phyloP scores from a whole-genome alignment of 148 eudicot species.

The Cornus kousa region DNA sequence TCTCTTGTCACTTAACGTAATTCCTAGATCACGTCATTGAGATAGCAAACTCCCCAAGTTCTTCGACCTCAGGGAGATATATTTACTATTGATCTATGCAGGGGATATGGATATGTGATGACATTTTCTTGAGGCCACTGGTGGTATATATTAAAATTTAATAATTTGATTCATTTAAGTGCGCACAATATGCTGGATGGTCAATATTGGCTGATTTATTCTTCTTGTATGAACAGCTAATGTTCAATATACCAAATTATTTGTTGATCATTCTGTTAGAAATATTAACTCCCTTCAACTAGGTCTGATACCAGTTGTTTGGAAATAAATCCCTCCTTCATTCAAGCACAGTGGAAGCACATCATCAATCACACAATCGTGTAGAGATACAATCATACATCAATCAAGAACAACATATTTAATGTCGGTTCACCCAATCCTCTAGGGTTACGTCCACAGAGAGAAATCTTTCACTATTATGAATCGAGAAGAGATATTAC shows the following conservation, averaged over 20 bases:
- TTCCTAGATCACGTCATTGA: no score
- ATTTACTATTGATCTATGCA: neutral
- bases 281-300: no score
- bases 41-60: neutral
- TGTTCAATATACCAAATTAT: neutral
- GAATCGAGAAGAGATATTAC: no score
- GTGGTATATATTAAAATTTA: neutral
- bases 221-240: neutral
- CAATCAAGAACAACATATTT: no score
- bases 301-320: no score
- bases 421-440: no score
- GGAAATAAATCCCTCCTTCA: no score
- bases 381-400: no score
- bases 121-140: neutral
- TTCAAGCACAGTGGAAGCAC: no score
- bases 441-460: no score
- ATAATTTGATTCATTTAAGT: neutral
- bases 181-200: neutral
- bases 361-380: no score
- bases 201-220: neutral
- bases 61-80: neutral
- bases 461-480: no score
- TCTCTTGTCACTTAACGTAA: neutral
- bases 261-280: neutral
- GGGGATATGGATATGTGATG: neutral